Percentiles rank a stretch among this genome's conserved stretches.
These are phyloP conservation scores for Coniochaeta ligniaria DNA, from an alignment of 2,329 filamentous ascomycete genomes.

Conservation along the genomic window DNA sequence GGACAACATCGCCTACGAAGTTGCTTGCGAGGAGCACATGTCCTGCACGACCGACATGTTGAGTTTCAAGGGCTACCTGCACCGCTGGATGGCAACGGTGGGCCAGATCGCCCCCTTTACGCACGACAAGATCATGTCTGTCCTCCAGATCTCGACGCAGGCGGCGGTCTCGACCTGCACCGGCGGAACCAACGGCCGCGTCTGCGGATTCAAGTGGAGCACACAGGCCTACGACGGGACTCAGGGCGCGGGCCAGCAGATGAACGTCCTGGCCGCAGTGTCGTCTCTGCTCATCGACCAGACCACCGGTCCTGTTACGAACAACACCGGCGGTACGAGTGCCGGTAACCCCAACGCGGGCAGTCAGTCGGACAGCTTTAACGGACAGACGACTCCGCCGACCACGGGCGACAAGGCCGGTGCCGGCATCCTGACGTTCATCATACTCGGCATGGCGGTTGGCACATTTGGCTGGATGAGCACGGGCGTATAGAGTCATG, in stretches of 20 bases:
- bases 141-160: conserved; percentile 48
- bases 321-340: conserved; percentile 41
- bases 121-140: conserved; percentile 44
- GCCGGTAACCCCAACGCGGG: conserved; percentile 33
- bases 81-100: conserved; percentile 56
- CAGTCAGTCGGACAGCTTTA: conserved; percentile 14
- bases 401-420: conserved; percentile 38
- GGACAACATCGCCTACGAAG: conserved; percentile 55
- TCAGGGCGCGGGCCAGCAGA: conserved; percentile 49
- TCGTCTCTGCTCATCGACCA: conserved; percentile 40
- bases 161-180: conserved; percentile 58
- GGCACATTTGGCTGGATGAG: conserved; percentile 43
- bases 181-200: conserved; percentile 47
- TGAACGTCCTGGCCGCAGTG: conserved; percentile 49
- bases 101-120: conserved; percentile 57
- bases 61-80: conserved; percentile 65
- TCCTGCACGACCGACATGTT: conserved; percentile 66
- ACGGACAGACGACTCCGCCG: conserved; percentile 26
- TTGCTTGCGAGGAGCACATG: conserved; percentile 51
- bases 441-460: conserved; percentile 32
- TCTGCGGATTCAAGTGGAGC: conserved; percentile 62
- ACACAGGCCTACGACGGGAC: conserved; percentile 33
- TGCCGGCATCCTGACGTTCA: conserved; percentile 39
- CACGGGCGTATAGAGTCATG: neutral
- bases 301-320: conserved; percentile 34